Base-by-base conservation (phyloP, 208 protist species). In the Perkinsela sp. region DNA sequence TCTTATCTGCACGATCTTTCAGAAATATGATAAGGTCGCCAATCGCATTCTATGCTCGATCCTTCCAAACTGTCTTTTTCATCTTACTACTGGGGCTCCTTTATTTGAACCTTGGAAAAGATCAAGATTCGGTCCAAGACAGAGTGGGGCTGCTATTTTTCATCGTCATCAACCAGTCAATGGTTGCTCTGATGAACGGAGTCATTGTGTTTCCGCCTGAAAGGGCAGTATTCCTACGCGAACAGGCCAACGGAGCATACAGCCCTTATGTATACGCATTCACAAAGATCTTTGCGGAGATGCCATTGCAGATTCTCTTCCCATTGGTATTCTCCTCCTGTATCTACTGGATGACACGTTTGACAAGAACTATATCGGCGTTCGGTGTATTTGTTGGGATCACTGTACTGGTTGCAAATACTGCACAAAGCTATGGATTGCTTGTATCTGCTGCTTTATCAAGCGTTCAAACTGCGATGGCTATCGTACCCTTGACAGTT, bases 161-260 rank as follows among this genome's bases (percentile, higher is more conserved):
- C 15, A 79, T 75, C 0, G 67, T 87, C 29, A 81, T 90, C 73
- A 90, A 87, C 72, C 83, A 77, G 69, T 72, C 85, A 16, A 86
- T 88, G 69, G 73, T 71, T 31, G 68, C 82, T 1, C 74, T 82
- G 65, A 84, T 83, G 74, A 72, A 74, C 70, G 82, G 80, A 65
- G 80, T 86, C 68, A 73, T 76, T 31, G 71, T 81, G 69, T 89
- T 89, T 74, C 80, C 83, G 0, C 79, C 81, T 6, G 85, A 91
- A 73, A 74, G 82, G 28, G 82, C 85, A 29, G 79, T 91, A 6
- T 89, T 89, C 67, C 66, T 85, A 67, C 80, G 80, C 68, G 83
- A 91, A 71, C 81, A 90, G 70, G 79, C 81, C 22, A 87, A 81
- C 74, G 78, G 84, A 69, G 76, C 78, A n/a, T 89, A 88, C 77